Evolutionary conservation across 2,329 filamentous ascomycete species (phyloP).

Genomic region (Macrophomina phaseolina): DNA sequence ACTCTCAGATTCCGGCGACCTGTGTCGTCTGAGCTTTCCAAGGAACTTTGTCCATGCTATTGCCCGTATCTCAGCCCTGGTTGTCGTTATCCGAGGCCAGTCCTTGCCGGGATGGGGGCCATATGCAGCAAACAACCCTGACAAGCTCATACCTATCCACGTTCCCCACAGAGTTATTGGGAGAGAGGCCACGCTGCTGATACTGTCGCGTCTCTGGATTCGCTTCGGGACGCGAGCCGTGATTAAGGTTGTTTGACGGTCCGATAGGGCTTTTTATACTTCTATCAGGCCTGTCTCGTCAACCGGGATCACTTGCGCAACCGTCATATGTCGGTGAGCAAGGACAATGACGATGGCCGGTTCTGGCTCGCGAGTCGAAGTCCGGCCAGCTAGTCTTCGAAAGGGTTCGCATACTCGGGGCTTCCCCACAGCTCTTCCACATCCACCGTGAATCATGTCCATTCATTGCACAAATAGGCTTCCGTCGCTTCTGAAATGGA

Average conservation of each 20-base stretch:
- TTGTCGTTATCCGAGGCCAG: too few relatives aligned
- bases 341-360: neutral
- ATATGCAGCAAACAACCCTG: neutral
- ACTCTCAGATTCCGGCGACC: too few relatives aligned
- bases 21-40: too few relatives aligned
- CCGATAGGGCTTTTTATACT: conserved; percentile 7
- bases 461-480: neutral
- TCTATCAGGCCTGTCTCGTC: neutral
- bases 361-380: neutral
- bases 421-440: neutral
- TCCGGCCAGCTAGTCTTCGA: neutral
- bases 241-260: conserved; percentile 7
- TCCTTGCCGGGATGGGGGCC: too few relatives aligned
- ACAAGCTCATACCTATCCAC: neutral
- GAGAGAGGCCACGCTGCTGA: neutral
- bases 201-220: neutral
- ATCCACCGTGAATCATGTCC: neutral
- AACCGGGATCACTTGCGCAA: neutral
- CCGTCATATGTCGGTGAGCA: neutral
- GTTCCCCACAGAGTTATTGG: neutral
- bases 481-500: neutral
- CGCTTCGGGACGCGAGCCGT: neutral
- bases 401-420: neutral
- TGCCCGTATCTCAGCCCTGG: too few relatives aligned
- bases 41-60: too few relatives aligned